These are phyloP conservation scores for Mariannaea sp. DNA, from an alignment of 2,329 filamentous ascomycete species.

Conservation along the genomic window DNA sequence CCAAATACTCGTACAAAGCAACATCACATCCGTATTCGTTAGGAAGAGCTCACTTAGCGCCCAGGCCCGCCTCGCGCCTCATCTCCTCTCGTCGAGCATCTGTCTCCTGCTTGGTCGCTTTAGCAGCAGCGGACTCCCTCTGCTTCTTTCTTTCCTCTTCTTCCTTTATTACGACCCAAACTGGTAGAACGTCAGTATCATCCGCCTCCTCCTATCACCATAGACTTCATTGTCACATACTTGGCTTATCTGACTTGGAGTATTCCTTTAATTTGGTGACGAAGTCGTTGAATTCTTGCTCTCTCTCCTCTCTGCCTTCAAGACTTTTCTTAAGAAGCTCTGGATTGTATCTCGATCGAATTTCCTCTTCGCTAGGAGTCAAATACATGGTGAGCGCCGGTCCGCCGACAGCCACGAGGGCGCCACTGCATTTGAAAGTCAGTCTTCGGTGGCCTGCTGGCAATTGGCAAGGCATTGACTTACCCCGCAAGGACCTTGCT, in stretches of 20 bases:
- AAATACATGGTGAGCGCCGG: conserved; percentile 82
- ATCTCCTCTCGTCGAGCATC: conserved; percentile 53
- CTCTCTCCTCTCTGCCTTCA: conserved; percentile 74
- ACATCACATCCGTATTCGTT: conserved; percentile 3
- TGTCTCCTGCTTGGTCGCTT: conserved; percentile 48
- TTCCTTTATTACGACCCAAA: conserved; percentile 58
- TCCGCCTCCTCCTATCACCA: too few species aligned
- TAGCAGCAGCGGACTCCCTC: conserved; percentile 42
- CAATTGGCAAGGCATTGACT: conserved; percentile 40
- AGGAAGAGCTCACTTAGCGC: conserved; percentile 37
- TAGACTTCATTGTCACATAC: conserved; percentile 56
- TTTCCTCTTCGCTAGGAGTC: conserved; percentile 85
- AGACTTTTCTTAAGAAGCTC: conserved; percentile 88
- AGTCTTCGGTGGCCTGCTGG: conserved; percentile 15
- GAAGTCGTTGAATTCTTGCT: conserved; percentile 90
- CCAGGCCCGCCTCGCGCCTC: conserved; percentile 54
- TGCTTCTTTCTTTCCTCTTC: conserved; percentile 50
- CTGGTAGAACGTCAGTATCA: conserved; percentile 39
- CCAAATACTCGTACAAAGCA: conserved; percentile 33
- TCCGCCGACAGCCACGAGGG: conserved; percentile 76
- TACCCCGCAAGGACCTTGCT: conserved; percentile 75
- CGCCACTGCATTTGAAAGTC: conserved; percentile 60
- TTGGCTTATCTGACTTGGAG: conserved; percentile 88
- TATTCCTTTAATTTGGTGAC: conserved; percentile 83
- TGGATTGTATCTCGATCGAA: conserved; percentile 90